Evolutionary conservation across 495 filamentous ascomycete genomes (phyloP), one percentile per base, ranked within the genome.

Genomic region (Hypoxylon fuscum): DNA sequence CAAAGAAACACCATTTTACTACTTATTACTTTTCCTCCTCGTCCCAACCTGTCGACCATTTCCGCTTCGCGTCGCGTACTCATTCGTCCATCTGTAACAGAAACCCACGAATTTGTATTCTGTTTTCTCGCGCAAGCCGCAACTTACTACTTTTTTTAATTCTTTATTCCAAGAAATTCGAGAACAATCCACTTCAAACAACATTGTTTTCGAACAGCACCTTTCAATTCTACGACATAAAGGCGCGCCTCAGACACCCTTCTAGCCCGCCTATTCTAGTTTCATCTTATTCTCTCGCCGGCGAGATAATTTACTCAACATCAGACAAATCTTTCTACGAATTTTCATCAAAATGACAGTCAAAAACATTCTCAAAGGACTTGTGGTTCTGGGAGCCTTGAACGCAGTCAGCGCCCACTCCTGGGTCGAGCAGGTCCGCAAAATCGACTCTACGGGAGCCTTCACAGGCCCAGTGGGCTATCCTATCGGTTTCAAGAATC

Each of bases 341-440:
- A 34, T 9, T 43, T 45, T 41, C 45, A 47, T 41, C 44, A 60
- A 48, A 12, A 70, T 69, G 68, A 10, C n/a, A 11, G 25, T 22
- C 21, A 59, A 50, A 11, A 37, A 31, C 18, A 44, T 58, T 41
- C 52, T 70, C 2, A 53, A 69, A 45, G 67, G 68, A 34, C 43
- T 66, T 29, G 35, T 64, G n/a, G 49, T 77, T 10, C 62, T 77
- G 45, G 68, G 80, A 17, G 68, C 81, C 27, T 54, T 74, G 15
- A 58, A 69, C 23, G 70, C 73, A 31, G 68, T 75, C 21, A 55
- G 62, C 38, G 88, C 82, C 20, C 92, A 96, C 74, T 85, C 87
- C 34, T 97, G 93, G 93, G 80, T 92, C 12, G 91, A 96, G 69
- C 72, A 87, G 55, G 73, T 92, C 20, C 77, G 71, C n/a, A 81